Evolutionary conservation across 2,329 filamentous ascomycete genomes (phyloP).

Genomic region (Podosphaera leucotricha): DNA sequence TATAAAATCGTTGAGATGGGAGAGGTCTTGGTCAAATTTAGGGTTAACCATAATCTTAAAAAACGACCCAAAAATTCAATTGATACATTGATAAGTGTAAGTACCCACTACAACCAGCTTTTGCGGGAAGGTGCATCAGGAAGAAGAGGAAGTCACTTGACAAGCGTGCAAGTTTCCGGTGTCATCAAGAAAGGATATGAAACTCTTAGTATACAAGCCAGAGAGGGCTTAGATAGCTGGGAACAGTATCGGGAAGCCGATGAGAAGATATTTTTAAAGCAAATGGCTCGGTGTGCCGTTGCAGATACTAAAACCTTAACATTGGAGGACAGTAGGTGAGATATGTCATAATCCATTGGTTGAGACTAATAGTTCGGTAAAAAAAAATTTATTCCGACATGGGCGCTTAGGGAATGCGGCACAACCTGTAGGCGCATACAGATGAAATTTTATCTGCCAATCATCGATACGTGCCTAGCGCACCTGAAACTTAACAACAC

Average conservation of each 20-base stretch:
- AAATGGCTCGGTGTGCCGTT: conserved; percentile 59
- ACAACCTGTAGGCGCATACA: neutral
- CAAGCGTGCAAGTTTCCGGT: conserved; percentile 60
- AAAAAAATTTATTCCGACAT: neutral
- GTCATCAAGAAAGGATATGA: conserved; percentile 96
- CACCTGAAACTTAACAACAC: neutral
- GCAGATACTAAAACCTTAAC: conserved; percentile 31
- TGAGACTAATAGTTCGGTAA: neutral
- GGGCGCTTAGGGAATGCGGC: neutral
- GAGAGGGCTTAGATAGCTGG: conserved; percentile 69
- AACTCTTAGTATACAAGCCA: conserved; percentile 73
- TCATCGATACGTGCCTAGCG: neutral
- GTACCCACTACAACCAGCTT: conserved; percentile 66
- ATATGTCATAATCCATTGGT: neutral
- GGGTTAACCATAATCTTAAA: conserved; percentile 44
- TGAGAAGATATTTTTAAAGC: conserved; percentile 65
- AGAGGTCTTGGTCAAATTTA: conserved; percentile 60
- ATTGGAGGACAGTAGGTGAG: conserved; percentile 2
- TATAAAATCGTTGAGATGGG: conserved; percentile 94
- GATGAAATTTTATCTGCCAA: neutral
- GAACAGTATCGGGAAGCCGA: conserved; percentile 71
- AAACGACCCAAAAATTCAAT: conserved; percentile 45
- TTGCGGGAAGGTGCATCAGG: conserved; percentile 33
- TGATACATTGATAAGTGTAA: conserved; percentile 61
- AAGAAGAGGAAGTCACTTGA: conserved; percentile 41